These are phyloP conservation scores for Solanum hybrid DNA, from an alignment of 305 asterid genomes.

Conservation along the genomic window DNA sequence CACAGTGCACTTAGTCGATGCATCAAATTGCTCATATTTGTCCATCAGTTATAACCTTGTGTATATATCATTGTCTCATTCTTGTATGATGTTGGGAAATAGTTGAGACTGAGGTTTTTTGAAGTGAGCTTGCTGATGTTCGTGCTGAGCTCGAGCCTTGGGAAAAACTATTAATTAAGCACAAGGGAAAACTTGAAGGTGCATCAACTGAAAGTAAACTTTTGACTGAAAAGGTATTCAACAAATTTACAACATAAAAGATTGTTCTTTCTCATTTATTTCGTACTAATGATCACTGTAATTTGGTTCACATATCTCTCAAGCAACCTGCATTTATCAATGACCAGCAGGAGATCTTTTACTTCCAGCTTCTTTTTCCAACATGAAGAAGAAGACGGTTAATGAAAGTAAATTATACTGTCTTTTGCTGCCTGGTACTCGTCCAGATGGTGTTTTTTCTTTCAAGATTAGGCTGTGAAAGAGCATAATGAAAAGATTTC, in stretches of 20 bases:
- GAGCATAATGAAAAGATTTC: neutral
- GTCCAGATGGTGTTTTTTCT: neutral
- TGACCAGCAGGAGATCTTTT: neutral
- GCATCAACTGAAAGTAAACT: conserved; percentile 68
- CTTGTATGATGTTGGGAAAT: conserved; percentile 16
- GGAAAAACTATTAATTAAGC: conserved; percentile 84
- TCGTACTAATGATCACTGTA: neutral
- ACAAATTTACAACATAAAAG: neutral
- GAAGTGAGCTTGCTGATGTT: conserved; percentile 65
- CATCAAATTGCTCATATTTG: neutral
- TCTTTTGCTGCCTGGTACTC: neutral
- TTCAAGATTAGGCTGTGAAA: neutral
- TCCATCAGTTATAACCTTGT: neutral
- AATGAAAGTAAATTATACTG: neutral
- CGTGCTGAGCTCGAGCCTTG: conserved; percentile 84
- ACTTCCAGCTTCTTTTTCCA: neutral
- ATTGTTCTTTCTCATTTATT: neutral
- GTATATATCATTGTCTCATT: neutral
- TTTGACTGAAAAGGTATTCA: conserved; percentile 54
- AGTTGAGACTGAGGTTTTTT: conserved; percentile 77
- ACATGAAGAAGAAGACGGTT: neutral
- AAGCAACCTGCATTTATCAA: neutral
- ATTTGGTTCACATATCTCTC: neutral
- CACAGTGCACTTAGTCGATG: neutral
- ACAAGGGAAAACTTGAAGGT: conserved; percentile 78